A percentile compares a stretch with the other conserved stretches of the same genome.
phyloP scores from a whole-genome alignment of 305 asterid species.

The Fraxinus dipetala region DNA sequence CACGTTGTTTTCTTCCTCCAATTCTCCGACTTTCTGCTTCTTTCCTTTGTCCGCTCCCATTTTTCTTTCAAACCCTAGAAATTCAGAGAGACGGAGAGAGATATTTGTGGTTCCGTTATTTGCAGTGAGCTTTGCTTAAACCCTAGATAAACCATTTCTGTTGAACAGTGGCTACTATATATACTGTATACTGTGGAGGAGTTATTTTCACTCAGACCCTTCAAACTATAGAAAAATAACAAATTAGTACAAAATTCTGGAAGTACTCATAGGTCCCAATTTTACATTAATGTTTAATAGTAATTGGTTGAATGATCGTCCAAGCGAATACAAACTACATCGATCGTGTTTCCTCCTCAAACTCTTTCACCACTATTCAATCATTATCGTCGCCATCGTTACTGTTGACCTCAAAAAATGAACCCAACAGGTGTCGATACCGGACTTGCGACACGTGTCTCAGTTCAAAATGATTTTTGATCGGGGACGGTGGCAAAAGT shows the following conservation, averaged over 20 bases:
- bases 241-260: not conserved
- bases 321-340: not conserved
- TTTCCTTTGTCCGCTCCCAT: conserved; percentile 91
- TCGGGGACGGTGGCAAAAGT: too few relatives aligned
- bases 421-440: too few relatives aligned
- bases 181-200: not conserved
- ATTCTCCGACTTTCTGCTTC: conserved; percentile 72
- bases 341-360: not conserved
- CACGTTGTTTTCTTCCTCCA: conserved; percentile 46
- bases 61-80: conserved; percentile 25
- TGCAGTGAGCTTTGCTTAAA: conserved; percentile 39
- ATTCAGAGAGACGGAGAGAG: not conserved
- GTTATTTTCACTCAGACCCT: not conserved
- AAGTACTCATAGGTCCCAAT: not conserved
- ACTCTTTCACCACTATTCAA: not conserved
- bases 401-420: too few relatives aligned
- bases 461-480: too few relatives aligned
- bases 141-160: conserved; percentile 44
- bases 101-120: conserved; percentile 11
- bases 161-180: not conserved
- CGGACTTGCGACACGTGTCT: too few relatives aligned
- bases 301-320: not conserved
- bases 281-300: not conserved
- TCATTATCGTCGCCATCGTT: not conserved
- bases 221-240: not conserved